These are phyloP conservation scores for Pythium rhizo-oryzae DNA, from an alignment of 352 stramenopile genomes.

Conservation along the genomic window DNA sequence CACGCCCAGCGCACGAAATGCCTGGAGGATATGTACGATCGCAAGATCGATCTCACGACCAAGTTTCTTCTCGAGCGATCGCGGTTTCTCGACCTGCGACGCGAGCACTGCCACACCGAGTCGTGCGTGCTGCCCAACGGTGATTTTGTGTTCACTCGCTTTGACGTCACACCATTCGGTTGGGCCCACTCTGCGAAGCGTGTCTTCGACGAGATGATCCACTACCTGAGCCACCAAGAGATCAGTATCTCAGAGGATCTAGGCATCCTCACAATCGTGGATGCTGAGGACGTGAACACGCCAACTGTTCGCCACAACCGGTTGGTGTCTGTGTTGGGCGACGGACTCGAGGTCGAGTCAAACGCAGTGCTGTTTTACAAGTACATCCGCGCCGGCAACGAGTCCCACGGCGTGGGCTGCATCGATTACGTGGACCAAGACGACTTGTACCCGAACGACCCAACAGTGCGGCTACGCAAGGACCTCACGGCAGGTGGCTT, in stretches of 20 bases:
- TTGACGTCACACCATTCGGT: conserved; percentile 27
- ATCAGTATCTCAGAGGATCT: conserved; percentile 32
- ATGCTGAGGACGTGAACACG: conserved; percentile 20
- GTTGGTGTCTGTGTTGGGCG: conserved; percentile 13
- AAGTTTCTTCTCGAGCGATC: conserved; percentile 19
- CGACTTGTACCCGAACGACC: conserved; percentile 40
- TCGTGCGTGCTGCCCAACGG: conserved; percentile 16
- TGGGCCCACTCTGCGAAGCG: background rate
- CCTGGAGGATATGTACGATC: conserved; percentile 4
- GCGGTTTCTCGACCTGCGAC: conserved; percentile 19
- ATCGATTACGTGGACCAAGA: conserved; percentile 45
- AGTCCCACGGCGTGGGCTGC: conserved; percentile 13
- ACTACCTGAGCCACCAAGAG: conserved; percentile 25
- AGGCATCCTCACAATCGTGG: conserved; percentile 25
- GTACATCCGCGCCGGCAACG: conserved; percentile 8
- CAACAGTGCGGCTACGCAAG: conserved; percentile 21
- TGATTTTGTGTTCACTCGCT: conserved; percentile 28
- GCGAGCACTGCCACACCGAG: conserved; percentile 20
- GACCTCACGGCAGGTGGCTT: conserved; percentile 19
- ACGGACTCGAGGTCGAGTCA: conserved; percentile 25
- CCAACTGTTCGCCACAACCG: conserved; percentile 17
- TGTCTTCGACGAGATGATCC: conserved; percentile 23
- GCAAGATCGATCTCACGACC: conserved; percentile 15
- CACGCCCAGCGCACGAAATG: background rate
- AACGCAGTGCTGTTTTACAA: conserved; percentile 21